Evolutionary conservation across 306 rosid species (phyloP), one percentile per base, ranked within the genome.

Genomic region (Sphenostylis stenocarpa): DNA sequence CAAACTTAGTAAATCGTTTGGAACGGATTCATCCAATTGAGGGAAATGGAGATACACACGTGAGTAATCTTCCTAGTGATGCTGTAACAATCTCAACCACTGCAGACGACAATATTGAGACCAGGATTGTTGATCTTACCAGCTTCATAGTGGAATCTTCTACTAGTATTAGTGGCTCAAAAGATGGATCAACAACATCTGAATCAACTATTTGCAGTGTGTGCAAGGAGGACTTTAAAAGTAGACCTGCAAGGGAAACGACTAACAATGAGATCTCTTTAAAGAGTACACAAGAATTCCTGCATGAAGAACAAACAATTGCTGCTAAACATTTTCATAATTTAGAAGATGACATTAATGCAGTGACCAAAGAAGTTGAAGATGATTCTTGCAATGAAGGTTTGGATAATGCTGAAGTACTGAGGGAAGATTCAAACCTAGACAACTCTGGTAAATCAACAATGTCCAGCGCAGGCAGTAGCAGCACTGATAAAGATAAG

Each of bases 101-200:
- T 69, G 75, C 87, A 53, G 98, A 93, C 72, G 93, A 87, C 72
- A 87, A 74, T 71, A 91, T 89, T 47, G 96, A 87, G 77, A 93
- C 93, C 61, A 90, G 86, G 87, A 87, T 80, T 84, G 92, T 82
- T 19, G 91, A 90, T 82, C 88, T 84, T 61, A 84, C 86, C 24
- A 80, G 90, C 84, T 90, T 70, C 66, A 51, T 74, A 4, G 77
- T 70, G 14, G 94, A 87, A 78, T 56, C 81, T 77, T 86, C 86
- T 73, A 68, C 84, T 75, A 86, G 84, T 23, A 81, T 82, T n/a
- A 86, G 88, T 80, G 85, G 84, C 45, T 87, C 87, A 29, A 85
- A 86, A 83, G 97, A 86, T 14, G 91, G 83, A 15, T 90, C 81
- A 49, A 83, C 87, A 17, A 87, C 91, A 76, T 90, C 94, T 14